Conservation (phyloP, 1,284 basidiomycete species). For the Austroboletus niveus region DNA sequence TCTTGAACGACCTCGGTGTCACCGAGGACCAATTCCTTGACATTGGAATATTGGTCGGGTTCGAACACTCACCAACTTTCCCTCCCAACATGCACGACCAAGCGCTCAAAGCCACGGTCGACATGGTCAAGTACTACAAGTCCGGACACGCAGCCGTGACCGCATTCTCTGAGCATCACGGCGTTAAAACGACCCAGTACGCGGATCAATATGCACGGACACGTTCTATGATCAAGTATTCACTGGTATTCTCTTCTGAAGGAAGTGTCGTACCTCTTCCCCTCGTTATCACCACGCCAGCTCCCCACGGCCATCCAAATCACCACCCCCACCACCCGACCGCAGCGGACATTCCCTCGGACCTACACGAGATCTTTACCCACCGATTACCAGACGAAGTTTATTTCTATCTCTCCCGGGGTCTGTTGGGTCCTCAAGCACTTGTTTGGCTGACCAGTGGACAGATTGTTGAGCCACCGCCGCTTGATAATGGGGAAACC, state of each 20-base stretch:
- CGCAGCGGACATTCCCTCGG: conserved; percentile 83
- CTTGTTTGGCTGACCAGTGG: conserved; percentile 90
- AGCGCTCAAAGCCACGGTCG: conserved; percentile 79
- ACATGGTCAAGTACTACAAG: conserved; percentile 89
- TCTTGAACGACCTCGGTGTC: conserved; percentile 77
- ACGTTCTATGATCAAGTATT: conserved; percentile 90
- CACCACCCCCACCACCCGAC: conserved; percentile 71
- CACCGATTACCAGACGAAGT: conserved; percentile 94
- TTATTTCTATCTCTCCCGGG: conserved; percentile 94
- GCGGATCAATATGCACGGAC: conserved; percentile 88
- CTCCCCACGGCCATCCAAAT: conserved; percentile 47
- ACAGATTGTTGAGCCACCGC: conserved; percentile 84
- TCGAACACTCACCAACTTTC: conserved; percentile 84
- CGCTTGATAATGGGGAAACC: conserved; percentile 93
- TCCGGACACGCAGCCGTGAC: conserved; percentile 80
- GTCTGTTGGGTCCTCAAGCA: conserved; percentile 83
- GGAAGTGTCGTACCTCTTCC: conserved; percentile 88
- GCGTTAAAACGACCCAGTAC: conserved; percentile 77
- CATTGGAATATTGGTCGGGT: conserved; percentile 88
- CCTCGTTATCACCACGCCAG: conserved; percentile 61
- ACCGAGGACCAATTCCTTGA: conserved; percentile 94
- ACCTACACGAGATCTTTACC: conserved; percentile 96
- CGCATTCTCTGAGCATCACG: conserved; percentile 74
- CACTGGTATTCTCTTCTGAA: conserved; percentile 88
- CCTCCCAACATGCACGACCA: conserved; percentile 80